A percentile compares a stretch with the other conserved stretches of the same genome.
These are phyloP conservation scores for Dioscorea cayenensis DNA, from an alignment of 116 monocot species.

Conservation along the genomic window DNA sequence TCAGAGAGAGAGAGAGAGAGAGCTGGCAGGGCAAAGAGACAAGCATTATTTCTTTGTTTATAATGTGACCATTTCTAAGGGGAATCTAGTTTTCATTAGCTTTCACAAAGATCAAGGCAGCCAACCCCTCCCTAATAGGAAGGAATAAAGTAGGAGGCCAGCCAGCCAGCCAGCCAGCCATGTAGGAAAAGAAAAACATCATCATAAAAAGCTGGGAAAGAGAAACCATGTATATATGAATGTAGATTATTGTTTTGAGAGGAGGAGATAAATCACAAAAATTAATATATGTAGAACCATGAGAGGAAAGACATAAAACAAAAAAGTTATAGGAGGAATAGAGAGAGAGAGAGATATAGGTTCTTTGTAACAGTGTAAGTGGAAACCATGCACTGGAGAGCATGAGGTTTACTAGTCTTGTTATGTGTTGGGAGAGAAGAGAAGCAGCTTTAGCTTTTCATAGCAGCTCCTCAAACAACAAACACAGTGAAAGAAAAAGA, in stretches of 20 bases:
- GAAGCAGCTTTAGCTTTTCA: constrained; percentile 1
- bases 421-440: neutral
- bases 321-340: neutral
- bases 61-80: neutral
- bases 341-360: neutral
- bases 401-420: neutral
- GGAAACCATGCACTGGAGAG: neutral
- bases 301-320: neutral
- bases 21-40: neutral
- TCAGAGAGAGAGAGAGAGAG: neutral
- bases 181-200: constrained; percentile 1
- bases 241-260: neutral
- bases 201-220: constrained; percentile 1
- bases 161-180: constrained; percentile 1
- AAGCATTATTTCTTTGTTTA: neutral
- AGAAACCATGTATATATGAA: neutral
- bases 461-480: neutral
- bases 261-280: neutral
- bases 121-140: neutral
- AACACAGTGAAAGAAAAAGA: neutral
- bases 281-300: neutral
- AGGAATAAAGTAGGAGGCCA: neutral
- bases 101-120: neutral
- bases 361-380: neutral
- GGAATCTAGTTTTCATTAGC: neutral